Evolutionary conservation across 2,329 filamentous ascomycete genomes (phyloP), one percentile per base, ranked within the genome.

Genomic region (Cercospora zeina): DNA sequence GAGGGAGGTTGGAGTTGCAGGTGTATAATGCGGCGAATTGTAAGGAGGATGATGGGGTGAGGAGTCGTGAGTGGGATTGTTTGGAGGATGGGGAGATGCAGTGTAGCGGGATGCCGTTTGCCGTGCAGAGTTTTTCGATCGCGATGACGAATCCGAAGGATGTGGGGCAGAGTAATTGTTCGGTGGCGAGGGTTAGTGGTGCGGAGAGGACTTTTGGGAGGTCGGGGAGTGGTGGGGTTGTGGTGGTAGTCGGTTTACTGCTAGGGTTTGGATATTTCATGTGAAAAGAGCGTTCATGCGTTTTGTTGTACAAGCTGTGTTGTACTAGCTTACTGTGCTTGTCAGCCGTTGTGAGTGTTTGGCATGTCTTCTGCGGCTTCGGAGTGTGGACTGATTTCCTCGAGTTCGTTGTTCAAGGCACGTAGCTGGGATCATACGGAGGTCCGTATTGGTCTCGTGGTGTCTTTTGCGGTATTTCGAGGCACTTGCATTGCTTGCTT

Each of bases 121-220:
- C 59, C 16, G 53, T 64, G 16, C 53, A 59, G 59, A 64, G 63
- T 50, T 65, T 65, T 50, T 53, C 50, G 14, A 55, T 65, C 10
- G 53, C 19, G 3, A 62, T 65, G 63, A 62, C 57, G 53, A 54
- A 60, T 47, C 55, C 63, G 8, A 57, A 62, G 27, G 56, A 61
- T 57, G 63, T 65, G 14, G 57, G 59, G 10, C 42, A 47, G 39
- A 51, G 59, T 31, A 65, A 56, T 58, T 65, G 63, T 50, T 39
- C 50, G 21, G 53, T 62, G 57, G 59, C 59, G 24, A 53, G 47
- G 51, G 37, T 50, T 8, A 54, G 53, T 11, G 51, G 16, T 4
- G 61, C 42, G 47, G 36, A 14, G n/a, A 33, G 59, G 54, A 31
- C 10, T 6, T 21, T 7, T 27, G n/a, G 10, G 30, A 21, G 49